Percentiles rank a stretch among this genome's conserved stretches.
phyloP scores from a whole-genome alignment of 2,329 filamentous ascomycete species.

The Alternaria incomplexa region DNA sequence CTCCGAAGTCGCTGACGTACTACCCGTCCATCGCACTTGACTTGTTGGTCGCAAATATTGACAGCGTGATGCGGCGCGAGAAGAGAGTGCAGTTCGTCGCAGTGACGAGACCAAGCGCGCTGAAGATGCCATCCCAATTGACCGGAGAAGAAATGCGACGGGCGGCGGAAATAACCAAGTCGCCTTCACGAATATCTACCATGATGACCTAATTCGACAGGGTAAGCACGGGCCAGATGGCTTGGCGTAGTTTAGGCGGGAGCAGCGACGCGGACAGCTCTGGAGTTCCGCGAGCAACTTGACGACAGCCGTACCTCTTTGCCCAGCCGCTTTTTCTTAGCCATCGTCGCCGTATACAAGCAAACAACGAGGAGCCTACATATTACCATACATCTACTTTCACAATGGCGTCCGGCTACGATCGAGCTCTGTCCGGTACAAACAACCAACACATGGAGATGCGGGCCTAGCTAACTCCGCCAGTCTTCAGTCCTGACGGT shows the following conservation, averaged over 20 bases:
- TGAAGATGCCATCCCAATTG: constrained; percentile 43
- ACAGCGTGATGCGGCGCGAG: constrained; percentile 27
- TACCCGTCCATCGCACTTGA: constrained; percentile 47
- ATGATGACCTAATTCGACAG: constrained; percentile 34
- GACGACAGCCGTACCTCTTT: constrained; percentile 20
- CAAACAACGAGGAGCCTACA: neutral
- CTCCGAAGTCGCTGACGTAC: constrained; percentile 50
- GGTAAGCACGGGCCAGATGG: constrained; percentile 32
- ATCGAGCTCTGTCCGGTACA: constrained; percentile 98
- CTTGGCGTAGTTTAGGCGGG: constrained; percentile 45
- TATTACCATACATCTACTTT: neutral
- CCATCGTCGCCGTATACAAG: constrained; percentile 4
- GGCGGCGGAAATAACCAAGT: constrained; percentile 23
- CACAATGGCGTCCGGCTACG: constrained; percentile 91
- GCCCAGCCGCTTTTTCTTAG: constrained; percentile 10
- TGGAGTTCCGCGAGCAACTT: constrained; percentile 40
- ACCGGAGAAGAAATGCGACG: constrained; percentile 24
- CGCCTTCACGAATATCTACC: constrained; percentile 22
- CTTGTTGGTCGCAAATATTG: constrained; percentile 32
- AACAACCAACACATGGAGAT: constrained; percentile 30
- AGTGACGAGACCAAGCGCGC: constrained; percentile 41
- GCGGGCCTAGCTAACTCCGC: constrained; percentile 37
- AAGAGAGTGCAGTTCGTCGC: constrained; percentile 39
- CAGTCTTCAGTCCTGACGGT: constrained; percentile 98
- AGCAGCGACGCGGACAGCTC: constrained; percentile 49